Conservation (phyloP, 2,329 filamentous ascomycete species). For the Talaromyces pinophilus region DNA sequence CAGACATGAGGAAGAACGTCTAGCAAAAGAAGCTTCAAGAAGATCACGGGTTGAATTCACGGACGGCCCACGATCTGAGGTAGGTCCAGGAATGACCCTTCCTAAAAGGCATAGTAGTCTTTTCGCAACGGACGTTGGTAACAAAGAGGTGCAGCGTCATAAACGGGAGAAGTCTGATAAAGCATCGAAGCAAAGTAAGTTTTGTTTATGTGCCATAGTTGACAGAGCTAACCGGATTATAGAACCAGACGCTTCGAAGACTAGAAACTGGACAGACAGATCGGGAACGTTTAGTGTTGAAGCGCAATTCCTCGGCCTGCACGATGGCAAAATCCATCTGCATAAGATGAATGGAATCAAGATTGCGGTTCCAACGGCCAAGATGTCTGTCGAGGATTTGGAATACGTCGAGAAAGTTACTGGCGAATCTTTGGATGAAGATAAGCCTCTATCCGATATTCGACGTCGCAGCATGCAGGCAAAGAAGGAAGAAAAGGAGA, state of each 20-base stretch:
- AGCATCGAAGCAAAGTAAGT: slow-evolving; percentile 70
- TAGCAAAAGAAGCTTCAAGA: slow-evolving; percentile 77
- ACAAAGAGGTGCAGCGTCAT: slow-evolving; percentile 71
- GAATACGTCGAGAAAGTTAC: slow-evolving; percentile 90
- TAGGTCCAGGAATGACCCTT: slow-evolving; percentile 74
- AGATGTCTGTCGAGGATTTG: slow-evolving; percentile 94
- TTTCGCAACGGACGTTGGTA: slow-evolving; percentile 64
- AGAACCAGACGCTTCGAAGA: slow-evolving; percentile 82
- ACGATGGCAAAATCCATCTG: slow-evolving; percentile 94
- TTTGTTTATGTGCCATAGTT: background rate
- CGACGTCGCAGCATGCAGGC: slow-evolving; percentile 49
- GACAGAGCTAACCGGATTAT: slow-evolving; percentile 19
- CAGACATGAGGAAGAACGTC: slow-evolving; percentile 74
- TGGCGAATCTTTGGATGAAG: slow-evolving; percentile 85
- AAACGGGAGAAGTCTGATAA: slow-evolving; percentile 67
- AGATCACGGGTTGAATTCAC: slow-evolving; percentile 58
- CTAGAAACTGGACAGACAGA: slow-evolving; percentile 92
- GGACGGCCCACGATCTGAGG: slow-evolving; percentile 62
- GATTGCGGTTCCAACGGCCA: slow-evolving; percentile 90
- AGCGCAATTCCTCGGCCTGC: slow-evolving; percentile 90
- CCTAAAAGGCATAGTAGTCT: slow-evolving; percentile 80
- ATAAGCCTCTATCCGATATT: slow-evolving; percentile 88
- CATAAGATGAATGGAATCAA: slow-evolving; percentile 98
- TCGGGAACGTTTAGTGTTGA: slow-evolving; percentile 96
- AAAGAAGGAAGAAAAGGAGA: slow-evolving; percentile 19